Evolutionary conservation across 2,329 filamentous ascomycete species (phyloP), one percentile per base, ranked within the genome.

Genomic region (Cryphonectria naterciae): DNA sequence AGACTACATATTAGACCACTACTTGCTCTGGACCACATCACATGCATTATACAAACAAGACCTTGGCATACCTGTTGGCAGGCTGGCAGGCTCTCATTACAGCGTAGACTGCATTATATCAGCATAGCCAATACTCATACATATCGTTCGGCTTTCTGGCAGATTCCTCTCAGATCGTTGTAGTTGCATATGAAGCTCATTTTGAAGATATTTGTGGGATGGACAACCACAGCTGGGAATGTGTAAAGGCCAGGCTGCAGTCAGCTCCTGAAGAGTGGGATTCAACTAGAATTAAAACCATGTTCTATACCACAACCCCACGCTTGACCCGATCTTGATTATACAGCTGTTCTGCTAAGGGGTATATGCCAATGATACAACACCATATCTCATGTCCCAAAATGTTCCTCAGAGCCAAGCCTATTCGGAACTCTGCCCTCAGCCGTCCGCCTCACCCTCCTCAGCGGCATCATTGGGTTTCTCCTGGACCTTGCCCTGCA

Each of bases 401-500:
- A 39, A 19, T 19, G 4, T 15, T 32, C 3, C 7, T 35, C 56
- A 6, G 25, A 28, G 15, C 19, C 19, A 25, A 54, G 10, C 6
- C 4, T 5, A 60, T 60, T 28, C 13, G 15, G 15, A 35, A 28
- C 28, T 32, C 56, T 39, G 8, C 32, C 58, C 32, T 61, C 7
- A 61, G 8, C 65, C 10, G 7, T 64, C 61, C 17, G 35, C 7
- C 62, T 49, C n/a, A 2, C 32, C 37, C 15, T 17, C 62, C 35
- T 67, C 43, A 35, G 7, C 37, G 32, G 28, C 60, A 66, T 58
- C 52, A 69, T 73, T 39, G 63, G 69, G 15, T 65, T 66, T 70
- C 46, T 76, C 70, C 60, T 68, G 72, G 4, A 67, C 68, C 60
- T 76, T 74, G n/a, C 83, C 84, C 69, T 85, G 81, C 61, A 83